Evolutionary conservation across 2,329 filamentous ascomycete genomes (phyloP), one percentile per base, ranked within the genome.

Genomic region (Fusarium euwallaceae): DNA sequence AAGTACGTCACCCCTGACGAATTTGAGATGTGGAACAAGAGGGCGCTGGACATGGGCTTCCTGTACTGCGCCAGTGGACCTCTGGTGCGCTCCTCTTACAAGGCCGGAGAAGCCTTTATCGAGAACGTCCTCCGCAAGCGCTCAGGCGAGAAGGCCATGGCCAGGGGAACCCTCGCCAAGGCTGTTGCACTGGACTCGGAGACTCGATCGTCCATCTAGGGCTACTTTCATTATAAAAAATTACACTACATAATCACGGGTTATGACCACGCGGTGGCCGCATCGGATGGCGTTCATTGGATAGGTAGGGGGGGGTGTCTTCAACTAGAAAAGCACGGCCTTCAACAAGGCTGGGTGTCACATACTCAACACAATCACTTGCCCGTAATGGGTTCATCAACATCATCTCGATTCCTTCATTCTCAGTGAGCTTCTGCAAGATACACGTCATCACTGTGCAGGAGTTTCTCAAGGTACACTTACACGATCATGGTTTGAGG

Each of bases 101-200:
- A 99, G 87, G 97, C 97, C 3, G 97, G 97, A 41, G 97, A 99
- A 86, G 95, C 95, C 1, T 99, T 99, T 82, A 99, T 99, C 78
- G 97, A 99, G 88, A 99, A 99, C 79, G 96, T 99, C 22, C 86
- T 99, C 70, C 94, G 94, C 84, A 97, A 97, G 90, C 88, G 95
- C 61, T 89, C 87, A 1, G 87, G 85, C 22, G 83, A 84, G 72
- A 87, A 83, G 74, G 77, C 75, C 32, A 76, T 81, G 63, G 74
- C 82, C 2, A 77, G 81, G 29, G 78, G 80, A 45, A 79, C 72
- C 34, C 77, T 87, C 3, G 81, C 80, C n/a, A 80, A 86, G 72
- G 80, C 85, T 0, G 82, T 84, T n/a, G 83, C 83, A 2, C 69
- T 85, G 20, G 84, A 84, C 61, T 81, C 80, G 64, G 48, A 55